phyloP scores from a whole-genome alignment of 1,284 basidiomycete species.

The Sporisorium iseilematis-ciliati region DNA sequence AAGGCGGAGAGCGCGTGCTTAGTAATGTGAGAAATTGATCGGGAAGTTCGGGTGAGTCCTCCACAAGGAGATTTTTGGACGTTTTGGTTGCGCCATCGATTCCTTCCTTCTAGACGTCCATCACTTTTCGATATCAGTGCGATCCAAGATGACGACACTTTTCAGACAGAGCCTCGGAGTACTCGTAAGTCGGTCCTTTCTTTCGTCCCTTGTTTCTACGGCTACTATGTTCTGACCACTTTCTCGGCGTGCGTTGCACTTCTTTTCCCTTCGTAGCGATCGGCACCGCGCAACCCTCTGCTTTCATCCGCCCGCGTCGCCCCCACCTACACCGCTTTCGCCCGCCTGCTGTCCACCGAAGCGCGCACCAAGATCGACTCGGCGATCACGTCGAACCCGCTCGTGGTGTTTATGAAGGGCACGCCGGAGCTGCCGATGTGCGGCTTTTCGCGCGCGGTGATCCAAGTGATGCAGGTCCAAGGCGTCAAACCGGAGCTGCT shows the following conservation, averaged over 20 bases:
- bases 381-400: conserved; percentile 77
- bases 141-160: conserved; percentile 18
- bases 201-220: background rate
- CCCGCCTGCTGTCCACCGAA: conserved; percentile 71
- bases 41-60: too few species aligned
- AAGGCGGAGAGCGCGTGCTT: too few species aligned
- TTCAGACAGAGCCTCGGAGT: conserved; percentile 22
- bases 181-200: conserved; percentile 13
- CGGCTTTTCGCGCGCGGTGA: conserved; percentile 92
- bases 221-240: background rate
- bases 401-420: conserved; percentile 96
- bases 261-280: background rate
- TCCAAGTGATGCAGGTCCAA: conserved; percentile 90
- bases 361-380: conserved; percentile 72
- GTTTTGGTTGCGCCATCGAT: too few species aligned
- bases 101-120: too few species aligned
- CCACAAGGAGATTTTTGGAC: too few species aligned
- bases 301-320: background rate
- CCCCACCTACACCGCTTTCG: background rate
- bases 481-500: conserved; percentile 75
- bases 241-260: too few species aligned
- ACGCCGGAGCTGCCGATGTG: conserved; percentile 79
- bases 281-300: background rate
- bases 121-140: background rate
- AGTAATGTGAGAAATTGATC: too few species aligned